Percentiles rank a stretch among this genome's conserved stretches.
Conservation (phyloP, 495 filamentous ascomycete genomes). For the Cenococcum geophilum region DNA sequence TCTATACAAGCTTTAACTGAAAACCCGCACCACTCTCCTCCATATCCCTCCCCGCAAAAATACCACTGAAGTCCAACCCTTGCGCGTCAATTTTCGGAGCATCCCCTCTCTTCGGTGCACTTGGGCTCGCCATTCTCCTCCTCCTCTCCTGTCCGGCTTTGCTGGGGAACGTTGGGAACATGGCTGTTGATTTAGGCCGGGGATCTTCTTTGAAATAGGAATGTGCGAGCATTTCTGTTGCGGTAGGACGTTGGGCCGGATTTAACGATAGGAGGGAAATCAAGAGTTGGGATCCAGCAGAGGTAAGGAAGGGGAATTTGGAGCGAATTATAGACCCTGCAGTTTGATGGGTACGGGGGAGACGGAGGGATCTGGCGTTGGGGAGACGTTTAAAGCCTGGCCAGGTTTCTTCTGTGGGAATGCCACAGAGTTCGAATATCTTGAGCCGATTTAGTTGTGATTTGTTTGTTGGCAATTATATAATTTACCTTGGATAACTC, state of each 20-base stretch:
- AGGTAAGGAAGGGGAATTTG: constrained; percentile 74
- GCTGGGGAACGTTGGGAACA: constrained; percentile 65
- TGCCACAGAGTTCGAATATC: constrained; percentile 86
- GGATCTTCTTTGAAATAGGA: constrained; percentile 87
- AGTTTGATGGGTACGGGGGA: constrained; percentile 50
- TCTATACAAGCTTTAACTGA: constrained; percentile 58
- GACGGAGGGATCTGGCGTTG: constrained; percentile 77
- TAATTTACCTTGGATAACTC: constrained; percentile 55
- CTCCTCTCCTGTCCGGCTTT: constrained; percentile 90
- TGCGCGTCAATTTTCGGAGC: constrained; percentile 56
- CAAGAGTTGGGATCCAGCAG: constrained; percentile 65
- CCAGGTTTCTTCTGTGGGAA: constrained; percentile 84
- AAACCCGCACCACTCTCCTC: constrained; percentile 79
- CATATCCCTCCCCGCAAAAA: constrained; percentile 65
- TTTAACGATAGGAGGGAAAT: constrained; percentile 66
- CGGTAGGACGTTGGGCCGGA: constrained; percentile 62
- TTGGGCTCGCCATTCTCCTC: constrained; percentile 65
- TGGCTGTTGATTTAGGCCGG: constrained; percentile 72
- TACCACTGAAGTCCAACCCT: constrained; percentile 71
- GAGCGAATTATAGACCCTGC: constrained; percentile 51
- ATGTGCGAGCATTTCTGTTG: constrained; percentile 66
- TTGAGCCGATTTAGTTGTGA: constrained; percentile 15
- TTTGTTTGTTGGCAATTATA: constrained; percentile 8
- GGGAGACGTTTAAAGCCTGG: constrained; percentile 81
- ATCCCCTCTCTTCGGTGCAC: constrained; percentile 77